Conservation (phyloP, 352 stramenopile genomes). For the Phytopythium oedochilum region DNA sequence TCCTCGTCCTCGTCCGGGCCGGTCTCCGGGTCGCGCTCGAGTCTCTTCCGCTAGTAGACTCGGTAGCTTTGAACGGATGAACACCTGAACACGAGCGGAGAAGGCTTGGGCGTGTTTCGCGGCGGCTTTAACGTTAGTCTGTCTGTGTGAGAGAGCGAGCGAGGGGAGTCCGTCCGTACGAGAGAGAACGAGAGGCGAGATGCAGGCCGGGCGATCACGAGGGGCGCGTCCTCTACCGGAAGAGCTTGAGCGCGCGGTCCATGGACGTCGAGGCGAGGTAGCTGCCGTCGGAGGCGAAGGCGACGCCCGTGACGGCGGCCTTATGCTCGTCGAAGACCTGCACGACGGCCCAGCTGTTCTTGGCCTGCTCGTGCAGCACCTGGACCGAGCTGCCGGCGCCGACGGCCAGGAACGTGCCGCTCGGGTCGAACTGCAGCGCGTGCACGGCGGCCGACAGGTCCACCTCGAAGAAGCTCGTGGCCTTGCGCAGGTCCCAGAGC, state of each 20-base stretch:
- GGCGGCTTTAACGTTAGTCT: not conserved
- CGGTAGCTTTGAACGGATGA: not conserved
- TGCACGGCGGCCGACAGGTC: conserved; percentile 49
- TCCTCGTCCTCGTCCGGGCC: conserved; percentile 18
- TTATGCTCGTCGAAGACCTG: conserved; percentile 70
- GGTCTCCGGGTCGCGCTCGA: conserved; percentile 3
- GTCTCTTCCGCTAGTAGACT: conserved; percentile 15
- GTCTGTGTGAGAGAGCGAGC: not conserved
- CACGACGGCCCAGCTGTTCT: conserved; percentile 57
- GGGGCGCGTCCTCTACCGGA: conserved; percentile 27
- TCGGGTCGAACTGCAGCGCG: conserved; percentile 55
- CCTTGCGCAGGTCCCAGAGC: conserved; percentile 94
- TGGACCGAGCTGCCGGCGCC: conserved; percentile 36
- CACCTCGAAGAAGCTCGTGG: conserved; percentile 70
- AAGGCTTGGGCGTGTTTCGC: not conserved
- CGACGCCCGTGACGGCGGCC: conserved; percentile 49
- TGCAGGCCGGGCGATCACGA: not conserved
- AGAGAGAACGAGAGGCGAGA: not conserved
- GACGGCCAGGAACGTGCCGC: conserved; percentile 51
- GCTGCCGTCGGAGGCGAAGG: conserved; percentile 54
- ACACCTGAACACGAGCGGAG: not conserved
- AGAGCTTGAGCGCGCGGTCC: conserved; percentile 76
- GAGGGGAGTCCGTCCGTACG: too few species aligned
- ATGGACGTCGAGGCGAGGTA: conserved; percentile 69
- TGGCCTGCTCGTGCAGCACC: conserved; percentile 55